These are phyloP conservation scores for Paxillus ammoniavirescens DNA, from an alignment of 768 basidiomycete genomes.

Conservation along the genomic window DNA sequence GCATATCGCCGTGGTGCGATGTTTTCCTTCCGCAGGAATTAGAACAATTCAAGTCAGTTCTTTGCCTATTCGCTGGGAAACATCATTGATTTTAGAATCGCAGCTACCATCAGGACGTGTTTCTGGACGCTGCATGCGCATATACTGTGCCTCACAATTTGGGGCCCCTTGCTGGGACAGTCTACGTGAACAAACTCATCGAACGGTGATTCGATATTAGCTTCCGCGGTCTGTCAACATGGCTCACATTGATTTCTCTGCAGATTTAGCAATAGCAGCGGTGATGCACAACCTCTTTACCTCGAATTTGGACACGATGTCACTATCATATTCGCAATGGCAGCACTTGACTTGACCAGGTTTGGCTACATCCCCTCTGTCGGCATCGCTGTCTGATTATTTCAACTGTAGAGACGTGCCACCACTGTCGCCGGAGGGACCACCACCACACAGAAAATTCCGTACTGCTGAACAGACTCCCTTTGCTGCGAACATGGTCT, in stretches of 20 bases:
- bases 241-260: neutral
- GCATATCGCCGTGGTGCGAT: constrained; percentile 35
- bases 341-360: constrained; percentile 34
- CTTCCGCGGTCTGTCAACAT: neutral
- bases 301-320: constrained; percentile 40
- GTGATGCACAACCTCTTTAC: constrained; percentile 25
- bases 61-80: neutral
- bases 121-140: constrained; percentile 35
- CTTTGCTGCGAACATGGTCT: constrained; percentile 38
- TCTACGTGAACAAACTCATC: constrained; percentile 33
- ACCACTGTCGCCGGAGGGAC: constrained; percentile 25
- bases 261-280: constrained; percentile 30
- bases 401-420: constrained; percentile 23
- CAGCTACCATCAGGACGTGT: constrained; percentile 35
- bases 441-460: constrained; percentile 26
- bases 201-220: constrained; percentile 23
- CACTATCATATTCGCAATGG: constrained; percentile 35
- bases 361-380: constrained; percentile 4
- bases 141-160: constrained; percentile 33
- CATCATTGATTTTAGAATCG: neutral
- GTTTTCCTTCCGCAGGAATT: constrained; percentile 32
- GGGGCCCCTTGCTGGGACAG: constrained; percentile 33
- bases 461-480: constrained; percentile 35
- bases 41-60: constrained; percentile 30
- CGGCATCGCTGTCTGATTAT: neutral